Base-by-base conservation (phyloP, 768 basidiomycete genomes). In the Amanita exitialis region DNA sequence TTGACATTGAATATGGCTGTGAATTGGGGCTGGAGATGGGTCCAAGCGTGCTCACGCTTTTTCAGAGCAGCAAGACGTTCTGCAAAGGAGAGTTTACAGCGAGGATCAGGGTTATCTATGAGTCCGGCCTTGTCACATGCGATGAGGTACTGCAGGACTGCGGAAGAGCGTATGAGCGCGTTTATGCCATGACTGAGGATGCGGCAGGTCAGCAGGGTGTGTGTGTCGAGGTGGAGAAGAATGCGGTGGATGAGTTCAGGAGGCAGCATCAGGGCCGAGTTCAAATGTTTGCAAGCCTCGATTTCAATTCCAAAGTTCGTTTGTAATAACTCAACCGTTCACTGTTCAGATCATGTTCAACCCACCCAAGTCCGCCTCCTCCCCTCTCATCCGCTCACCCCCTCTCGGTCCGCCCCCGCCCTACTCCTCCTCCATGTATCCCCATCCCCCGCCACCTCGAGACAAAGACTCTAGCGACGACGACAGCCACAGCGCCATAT, bases 31-130 rank as follows among this genome's bases (percentile, higher is more conserved):
- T 53, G 32, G 7, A 66, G 51, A 7, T 54, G 48, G 2, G 53
- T 21, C 72, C 72, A 75, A 0, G 67, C 63, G 1, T 58, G 52
- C 38, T 69, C 65, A 2, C 60, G 54, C 2, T 51, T 49, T 37
- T 51, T 57, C 1, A 73, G 58, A 8, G 55, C 48, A 3, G 54
- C 43, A 0, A 69, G 50, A 47, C 66, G 66, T 27, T 69, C 63
- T 0, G 60, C 34, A 20, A 60, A 34, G 7, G 62, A 54, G 7
- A 62, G 43, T 8, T 49, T 35, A 12, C 58, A 62, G 23, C 54
- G 53, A 0, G 60, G 58, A 46, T 71, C 69, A 56, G 60, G 58
- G 47, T 71, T 69, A 57, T 67, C 66, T 15, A 61, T 55, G 6
- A 66, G 56, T 0, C 62, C 59, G 3, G 62, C 60, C 5, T 48